Evolutionary conservation across 169 alveolate genomes (phyloP), one percentile per base, ranked within the genome.

Genomic region (Babesia divergens): DNA sequence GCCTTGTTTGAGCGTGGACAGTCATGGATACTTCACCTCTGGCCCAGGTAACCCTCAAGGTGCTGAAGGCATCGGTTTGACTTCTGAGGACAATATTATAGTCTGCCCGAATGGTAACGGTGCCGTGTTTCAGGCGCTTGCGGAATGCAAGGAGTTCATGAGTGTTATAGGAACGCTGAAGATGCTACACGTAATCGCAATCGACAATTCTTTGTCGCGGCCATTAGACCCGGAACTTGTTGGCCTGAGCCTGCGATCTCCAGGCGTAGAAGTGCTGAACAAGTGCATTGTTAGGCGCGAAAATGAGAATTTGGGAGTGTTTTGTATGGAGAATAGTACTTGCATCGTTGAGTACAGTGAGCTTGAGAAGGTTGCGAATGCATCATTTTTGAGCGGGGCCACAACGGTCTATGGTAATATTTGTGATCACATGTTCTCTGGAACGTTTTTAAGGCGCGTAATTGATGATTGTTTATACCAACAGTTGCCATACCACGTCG

Each of bases 71-170:
- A 16, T 20, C 42, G 60, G 29, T 6, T 6, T 5, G 6, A 40
- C 29, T 7, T 16, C 37, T 16, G 32, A 20, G 29, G 55, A 56
- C 22, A 66, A 38, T 6, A 32, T 75, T 4, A 58, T 65, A 9
- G 54, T 50, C 40, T 29, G 74, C 0, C 76, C 93, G 82, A 56
- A 82, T 38, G 93, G 93, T 5, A 87, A 87, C 64, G 93, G 93
- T 11, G 68, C 54, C 20, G 59, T 87, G 26, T 87, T 83, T 44
- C 67, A 70, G 50, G 82, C 91, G 43, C 65, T 87, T 26, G 43
- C 76, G 31, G 22, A 40, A 26, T 47, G 86, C 72, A 16, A 37
- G 31, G 60, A 52, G 53, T 79, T 79, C 54, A 54, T 44, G 84
- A 8, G 37, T n/a, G 16, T 18, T 16, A 28, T 76, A 29, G 50